Evolutionary conservation across 2,329 filamentous ascomycete genomes (phyloP).

Genomic region (Fusarium sp.): DNA sequence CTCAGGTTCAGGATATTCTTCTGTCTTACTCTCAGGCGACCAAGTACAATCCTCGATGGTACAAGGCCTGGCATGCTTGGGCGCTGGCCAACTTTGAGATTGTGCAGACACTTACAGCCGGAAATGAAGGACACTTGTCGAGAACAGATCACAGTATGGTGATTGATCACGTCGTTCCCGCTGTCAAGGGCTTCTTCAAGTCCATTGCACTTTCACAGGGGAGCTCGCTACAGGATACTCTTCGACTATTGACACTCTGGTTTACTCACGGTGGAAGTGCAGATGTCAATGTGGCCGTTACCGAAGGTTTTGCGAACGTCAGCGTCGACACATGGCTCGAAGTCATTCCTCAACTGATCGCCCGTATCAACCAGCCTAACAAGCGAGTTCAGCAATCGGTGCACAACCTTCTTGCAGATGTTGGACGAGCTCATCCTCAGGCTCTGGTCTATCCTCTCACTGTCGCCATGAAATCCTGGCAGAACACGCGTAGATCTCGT

Average conservation of each 20-base stretch:
- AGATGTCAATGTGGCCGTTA: conserved; percentile 89
- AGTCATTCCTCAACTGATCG: conserved; percentile 96
- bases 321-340: conserved; percentile 99
- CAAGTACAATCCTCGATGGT: conserved; percentile 92
- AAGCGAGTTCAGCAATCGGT: conserved; percentile 87
- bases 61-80: conserved; percentile 99
- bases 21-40: conserved; percentile 93
- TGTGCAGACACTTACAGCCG: conserved; percentile 80
- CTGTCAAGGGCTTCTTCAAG: conserved; percentile 95
- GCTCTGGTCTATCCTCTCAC: conserved; percentile 96
- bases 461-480: conserved; percentile 93
- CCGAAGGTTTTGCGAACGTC: conserved; percentile 89
- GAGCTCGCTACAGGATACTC: conserved; percentile 94
- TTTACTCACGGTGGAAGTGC: conserved; percentile 89
- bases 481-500: conserved; percentile 82
- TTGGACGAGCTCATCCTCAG: conserved; percentile 93
- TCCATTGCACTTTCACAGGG: conserved; percentile 92
- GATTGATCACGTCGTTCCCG: conserved; percentile 90
- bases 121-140: conserved; percentile 63
- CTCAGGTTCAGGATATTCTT: conserved; percentile 87
- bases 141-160: conserved; percentile 71
- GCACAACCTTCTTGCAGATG: conserved; percentile 89
- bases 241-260: conserved; percentile 93
- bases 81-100: conserved; percentile 98
- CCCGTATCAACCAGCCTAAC: conserved; percentile 96